Evolutionary conservation across 148 eudicot species (phyloP).

Genomic region (Polygonum aviculare): DNA sequence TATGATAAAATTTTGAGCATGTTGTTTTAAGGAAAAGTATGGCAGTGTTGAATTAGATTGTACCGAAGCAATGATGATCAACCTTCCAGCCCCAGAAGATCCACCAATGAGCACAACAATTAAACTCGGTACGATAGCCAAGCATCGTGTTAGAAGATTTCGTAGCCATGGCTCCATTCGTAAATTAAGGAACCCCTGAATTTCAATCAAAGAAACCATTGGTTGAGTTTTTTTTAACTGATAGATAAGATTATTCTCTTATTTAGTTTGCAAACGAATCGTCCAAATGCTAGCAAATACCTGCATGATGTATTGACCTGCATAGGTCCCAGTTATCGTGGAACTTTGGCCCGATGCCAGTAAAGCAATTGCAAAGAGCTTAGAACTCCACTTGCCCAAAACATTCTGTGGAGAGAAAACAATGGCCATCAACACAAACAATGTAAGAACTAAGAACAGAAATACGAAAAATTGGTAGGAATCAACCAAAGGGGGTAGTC

Average conservation of each 20-base stretch:
- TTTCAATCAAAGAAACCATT: slow-evolving; percentile 2
- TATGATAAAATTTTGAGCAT: neutral
- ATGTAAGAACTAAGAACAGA: neutral
- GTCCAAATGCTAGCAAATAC: slow-evolving; percentile 21
- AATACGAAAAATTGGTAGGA: neutral
- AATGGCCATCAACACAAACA: neutral
- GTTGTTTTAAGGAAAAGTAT: neutral
- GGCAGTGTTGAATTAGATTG: neutral
- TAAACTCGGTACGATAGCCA: slow-evolving; percentile 95
- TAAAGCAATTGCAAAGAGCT: slow-evolving; percentile 88
- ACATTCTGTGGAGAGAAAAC: slow-evolving; percentile 51
- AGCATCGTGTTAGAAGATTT: slow-evolving; percentile 79
- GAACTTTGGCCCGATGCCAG: slow-evolving; percentile 99
- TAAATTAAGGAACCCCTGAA: slow-evolving; percentile 84
- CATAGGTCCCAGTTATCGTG: slow-evolving; percentile 97
- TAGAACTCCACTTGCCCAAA: slow-evolving; percentile 96
- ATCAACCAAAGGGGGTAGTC: neutral
- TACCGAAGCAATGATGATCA: slow-evolving; percentile 96
- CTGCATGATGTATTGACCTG: slow-evolving; percentile 99
- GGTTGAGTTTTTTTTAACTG: neutral
- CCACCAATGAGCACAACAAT: slow-evolving; percentile 86
- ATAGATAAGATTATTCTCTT: too few relatives aligned
- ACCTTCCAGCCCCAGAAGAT: slow-evolving; percentile 81
- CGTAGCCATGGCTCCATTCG: slow-evolving; percentile 85
- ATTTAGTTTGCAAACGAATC: too few relatives aligned